A percentile compares a stretch with the other conserved stretches of the same genome.
phyloP scores from a whole-genome alignment of 2,329 filamentous ascomycete species.

The Colletotrichum sp. region DNA sequence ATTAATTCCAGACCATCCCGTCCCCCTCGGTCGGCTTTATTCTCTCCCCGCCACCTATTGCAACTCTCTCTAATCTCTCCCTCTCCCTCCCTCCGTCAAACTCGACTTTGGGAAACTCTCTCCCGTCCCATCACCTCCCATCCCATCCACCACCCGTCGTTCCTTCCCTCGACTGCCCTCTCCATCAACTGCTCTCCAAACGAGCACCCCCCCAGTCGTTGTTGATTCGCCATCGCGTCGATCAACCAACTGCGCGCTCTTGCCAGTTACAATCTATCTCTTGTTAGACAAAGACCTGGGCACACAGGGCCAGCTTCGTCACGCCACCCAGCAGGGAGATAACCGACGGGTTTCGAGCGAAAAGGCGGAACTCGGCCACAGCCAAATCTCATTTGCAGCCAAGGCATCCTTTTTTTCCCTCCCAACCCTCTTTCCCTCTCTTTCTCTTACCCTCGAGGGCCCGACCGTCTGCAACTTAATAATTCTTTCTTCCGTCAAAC shows the following conservation, averaged over 20 bases:
- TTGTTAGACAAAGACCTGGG: constrained; percentile 4
- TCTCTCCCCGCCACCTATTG: not conserved
- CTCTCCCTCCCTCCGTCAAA: not conserved
- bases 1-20: constrained; percentile 1
- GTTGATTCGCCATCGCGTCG: not conserved
- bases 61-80: not conserved
- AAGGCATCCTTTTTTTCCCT: constrained; percentile 17
- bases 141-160: not conserved
- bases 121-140: not conserved
- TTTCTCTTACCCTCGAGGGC: not conserved
- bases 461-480: constrained; percentile 13
- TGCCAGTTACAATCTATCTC: not conserved
- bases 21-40: constrained; percentile 2
- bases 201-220: not conserved
- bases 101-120: not conserved
- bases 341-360: constrained; percentile 21
- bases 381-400: constrained; percentile 17
- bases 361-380: constrained; percentile 22
- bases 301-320: constrained; percentile 7
- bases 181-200: not conserved
- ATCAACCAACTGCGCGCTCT: not conserved
- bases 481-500: not conserved
- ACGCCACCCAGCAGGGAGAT: constrained; percentile 18
- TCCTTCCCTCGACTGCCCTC: not conserved
- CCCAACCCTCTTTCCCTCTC: not conserved